These are phyloP conservation scores for Eutrema heterophyllum DNA, from an alignment of 345 rosid genomes.

Conservation along the genomic window DNA sequence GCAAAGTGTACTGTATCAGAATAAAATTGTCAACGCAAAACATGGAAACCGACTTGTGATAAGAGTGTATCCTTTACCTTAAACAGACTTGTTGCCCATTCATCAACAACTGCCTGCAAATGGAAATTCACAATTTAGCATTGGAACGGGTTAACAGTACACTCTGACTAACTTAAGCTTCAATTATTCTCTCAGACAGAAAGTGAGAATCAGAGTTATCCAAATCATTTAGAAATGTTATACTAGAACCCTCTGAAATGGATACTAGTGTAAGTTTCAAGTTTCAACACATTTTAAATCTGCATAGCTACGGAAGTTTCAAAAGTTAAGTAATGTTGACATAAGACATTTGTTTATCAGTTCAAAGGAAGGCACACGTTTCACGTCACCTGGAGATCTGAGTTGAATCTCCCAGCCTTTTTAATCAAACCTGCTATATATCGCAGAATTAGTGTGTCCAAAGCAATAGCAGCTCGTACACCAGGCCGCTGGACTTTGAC, in stretches of 20 bases:
- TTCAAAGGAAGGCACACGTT: constrained; percentile 1
- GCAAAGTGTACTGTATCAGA: background rate
- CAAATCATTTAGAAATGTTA: background rate
- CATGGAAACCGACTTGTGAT: constrained; percentile 1
- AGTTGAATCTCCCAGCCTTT: constrained; percentile 65
- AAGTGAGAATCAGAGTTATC: background rate
- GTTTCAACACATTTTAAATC: background rate
- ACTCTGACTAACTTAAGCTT: background rate
- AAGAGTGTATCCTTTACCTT: constrained; percentile 44
- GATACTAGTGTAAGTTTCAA: background rate
- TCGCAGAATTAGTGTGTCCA: constrained; percentile 81
- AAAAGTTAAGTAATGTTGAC: constrained; percentile 1
- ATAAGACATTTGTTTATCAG: background rate
- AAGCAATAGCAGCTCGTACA: constrained; percentile 85
- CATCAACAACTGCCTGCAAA: constrained; percentile 88
- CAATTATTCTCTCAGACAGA: background rate
- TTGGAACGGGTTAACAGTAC: constrained; percentile 4
- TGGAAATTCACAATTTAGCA: constrained; percentile 22
- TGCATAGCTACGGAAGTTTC: background rate
- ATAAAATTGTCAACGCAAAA: constrained; percentile 3
- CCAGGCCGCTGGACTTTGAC: constrained; percentile 97
- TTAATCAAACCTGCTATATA: constrained; percentile 66
- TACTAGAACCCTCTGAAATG: background rate
- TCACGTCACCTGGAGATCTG: constrained; percentile 73
- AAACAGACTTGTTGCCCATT: constrained; percentile 96